Evolutionary conservation across 2,329 filamentous ascomycete genomes (phyloP), one percentile per base, ranked within the genome.

Genomic region (Phaeosphaeriaceae sp.): DNA sequence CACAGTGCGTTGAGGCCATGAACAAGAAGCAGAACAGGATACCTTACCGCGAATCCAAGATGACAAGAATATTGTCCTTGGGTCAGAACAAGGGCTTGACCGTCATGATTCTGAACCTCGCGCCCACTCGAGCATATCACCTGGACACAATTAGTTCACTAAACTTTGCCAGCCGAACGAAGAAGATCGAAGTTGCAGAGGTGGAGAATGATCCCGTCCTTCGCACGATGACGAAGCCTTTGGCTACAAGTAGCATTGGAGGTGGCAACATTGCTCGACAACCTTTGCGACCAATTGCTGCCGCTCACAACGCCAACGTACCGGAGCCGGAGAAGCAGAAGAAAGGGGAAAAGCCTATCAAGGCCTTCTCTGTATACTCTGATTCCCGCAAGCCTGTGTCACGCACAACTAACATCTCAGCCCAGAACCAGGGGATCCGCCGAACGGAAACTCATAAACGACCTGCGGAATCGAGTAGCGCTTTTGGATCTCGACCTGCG

Each of bases 1-100:
- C 92, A 45, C 93, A 97, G 76, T 98, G 94, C 70, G 94, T 98
- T 53, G 94, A 98, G 74, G 94, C 94, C 55, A 98, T 98, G 73
- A 91, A 90, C 71, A 88, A 87, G 74, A 89, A 89, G 70, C 86
- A 88, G 59, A 76, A 79, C 68, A 87, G 94, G 33, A 94, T 98
- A 70, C 94, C 95, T 0, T 98, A 96, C 76, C 86, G 94, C 56
- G 94, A 97, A 75, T 95, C 91, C 53, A 97, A 98, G 82, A 97
- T 98, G 94, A 98, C 95, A 0, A 87, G 94, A 48, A 97, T 98
- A 54, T 80, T 98, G 24, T 94, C 91, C 0, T 80, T 98, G 9
- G 94, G 94, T 2, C 94, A 97, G 80, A 97, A 98, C 80, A 92
- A 96, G 64, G 94, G 95, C 51, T 88, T 97, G 66, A 97, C 93